Base-by-base conservation (phyloP, 176 grass and related monocot species). In the Guadua angustifolia region DNA sequence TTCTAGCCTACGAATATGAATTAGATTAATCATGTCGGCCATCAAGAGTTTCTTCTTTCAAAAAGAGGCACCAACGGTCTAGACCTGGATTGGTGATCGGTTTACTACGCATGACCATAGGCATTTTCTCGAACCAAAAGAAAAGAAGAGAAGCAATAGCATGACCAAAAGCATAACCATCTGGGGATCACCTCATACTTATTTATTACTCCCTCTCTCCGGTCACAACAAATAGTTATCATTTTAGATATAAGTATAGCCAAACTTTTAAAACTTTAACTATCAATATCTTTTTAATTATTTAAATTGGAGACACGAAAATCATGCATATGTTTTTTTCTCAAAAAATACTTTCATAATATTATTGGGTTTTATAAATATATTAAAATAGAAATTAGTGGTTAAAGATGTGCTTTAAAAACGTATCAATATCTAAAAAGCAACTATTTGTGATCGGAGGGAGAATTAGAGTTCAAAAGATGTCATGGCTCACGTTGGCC, bases 1-100 rank as follows among this genome's bases (percentile, higher is more conserved):
- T 81, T 80, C 39, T 24, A 25, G 13, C 18, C 43, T 84, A 21
- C 70, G 59, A 75, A 52, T 75, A 67, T 69, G 82, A 85, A 65
- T 29, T 29, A 29, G 29, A 36, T 38, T 33, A 36, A 51, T 81
- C 61, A 35, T 85, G 71, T 71, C 71, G 53, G 71, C 77, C 83
- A 77, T 68, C 53, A 32, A 52, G 75, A 74, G 82, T 25, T 39
- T 2, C 25, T 52, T 18, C 62, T 42, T 36, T 60, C 21, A 8
- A 26, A 61, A 62, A 26, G 40, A 33, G 67, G 32, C 64, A 18
- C 39, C 38, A 39, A 43, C 56, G n/a, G n/a, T n/a, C n/a, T 44
- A 42, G 56, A 9, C 73, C 38, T 6, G 51, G 35, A 56, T 57
- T 44, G 50, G 9, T 0, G 13, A 35, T 57, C 50, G 16, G 16